Base-by-base conservation (phyloP, 805 yeast species). In the Tetrapisispora fleetii region DNA sequence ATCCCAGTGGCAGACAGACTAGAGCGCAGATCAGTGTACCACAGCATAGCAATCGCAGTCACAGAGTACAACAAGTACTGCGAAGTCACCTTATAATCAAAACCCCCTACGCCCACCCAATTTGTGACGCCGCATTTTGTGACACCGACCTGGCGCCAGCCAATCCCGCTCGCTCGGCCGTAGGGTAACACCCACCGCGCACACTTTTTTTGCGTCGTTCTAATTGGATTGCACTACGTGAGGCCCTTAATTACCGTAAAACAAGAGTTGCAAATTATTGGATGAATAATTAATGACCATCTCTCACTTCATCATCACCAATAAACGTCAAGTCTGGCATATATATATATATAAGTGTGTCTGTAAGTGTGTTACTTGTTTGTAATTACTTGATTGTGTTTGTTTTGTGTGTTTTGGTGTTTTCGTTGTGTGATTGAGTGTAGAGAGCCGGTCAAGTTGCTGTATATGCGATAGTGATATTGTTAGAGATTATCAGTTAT, bases 1-100 rank as follows among this genome's bases (percentile, higher is more conserved):
- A 79, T 91, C 43, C 95, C 96, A 1, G 73, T 91, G 39, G 80
- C 85, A 0, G 93, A 86, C 47, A 69, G 72, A 19, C 67, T 74
- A 10, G 80, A 82, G 50, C 73, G 90, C 53, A 71, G 72, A 50
- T 81, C 78, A 60, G 66, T 91, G 48, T 89, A 88, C 71, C 75
- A 71, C 53, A 77, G 77, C 59, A 85, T 93, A 56, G 83, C 81
- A 3, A 67, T 83, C 51, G 96, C 96, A 1, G 98, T 88, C 17
- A 77, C 74, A 21, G 86, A 83, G 58, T 89, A 74, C 68, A 91
- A 90, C 59, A 80, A 81, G 65, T 75, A 71, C 47, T 80, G 85
- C 55, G 83, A 79, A 58, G 81, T 80, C 16, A 52, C 63, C 28
- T 56, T 66, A 48, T 71, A 50, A 28, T 21, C 21, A 6, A 32